phyloP scores from a whole-genome alignment of 257 asterid genomes.

The Marsdenia floribunda region DNA sequence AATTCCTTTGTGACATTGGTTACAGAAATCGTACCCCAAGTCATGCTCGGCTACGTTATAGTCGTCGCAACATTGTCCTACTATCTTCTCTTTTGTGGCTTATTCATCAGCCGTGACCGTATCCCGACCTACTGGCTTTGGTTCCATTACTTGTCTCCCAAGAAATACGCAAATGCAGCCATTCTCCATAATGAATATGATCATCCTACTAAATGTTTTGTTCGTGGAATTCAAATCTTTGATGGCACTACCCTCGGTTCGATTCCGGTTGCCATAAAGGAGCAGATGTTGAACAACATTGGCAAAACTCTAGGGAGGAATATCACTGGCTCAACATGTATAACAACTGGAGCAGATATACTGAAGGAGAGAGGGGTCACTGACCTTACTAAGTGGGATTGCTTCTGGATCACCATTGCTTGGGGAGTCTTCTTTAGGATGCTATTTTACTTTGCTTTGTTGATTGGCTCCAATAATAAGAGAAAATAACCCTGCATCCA shows the following conservation, averaged over 20 bases:
- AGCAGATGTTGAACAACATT: conserved; percentile 19
- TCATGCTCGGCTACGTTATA: conserved; percentile 27
- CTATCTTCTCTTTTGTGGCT: conserved; percentile 36
- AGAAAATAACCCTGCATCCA: conserved; percentile 20
- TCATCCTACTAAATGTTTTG: conserved; percentile 31
- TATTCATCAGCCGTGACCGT: conserved; percentile 27
- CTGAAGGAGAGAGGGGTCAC: conserved; percentile 30
- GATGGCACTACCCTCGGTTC: conserved; percentile 25
- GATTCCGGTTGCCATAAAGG: conserved; percentile 20
- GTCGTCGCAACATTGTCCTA: conserved; percentile 31
- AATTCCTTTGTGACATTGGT: conserved; percentile 38
- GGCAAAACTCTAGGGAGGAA: conserved; percentile 26
- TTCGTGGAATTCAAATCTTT: conserved; percentile 35
- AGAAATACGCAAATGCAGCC: conserved; percentile 37
- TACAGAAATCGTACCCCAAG: conserved; percentile 34
- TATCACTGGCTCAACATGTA: conserved; percentile 26
- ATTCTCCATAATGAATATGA: conserved; percentile 33
- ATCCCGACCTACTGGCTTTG: conserved; percentile 43
- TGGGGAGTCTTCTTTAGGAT: conserved; percentile 41
- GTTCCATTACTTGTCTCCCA: conserved; percentile 40
- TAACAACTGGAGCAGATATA: conserved; percentile 33
- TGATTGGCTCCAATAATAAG: conserved; percentile 31
- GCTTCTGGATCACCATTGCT: conserved; percentile 31
- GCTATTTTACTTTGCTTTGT: conserved; percentile 30
- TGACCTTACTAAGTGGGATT: conserved; percentile 30